These are phyloP conservation scores for Neurospora discreta DNA, from an alignment of 495 filamentous ascomycete species.

Conservation along the genomic window DNA sequence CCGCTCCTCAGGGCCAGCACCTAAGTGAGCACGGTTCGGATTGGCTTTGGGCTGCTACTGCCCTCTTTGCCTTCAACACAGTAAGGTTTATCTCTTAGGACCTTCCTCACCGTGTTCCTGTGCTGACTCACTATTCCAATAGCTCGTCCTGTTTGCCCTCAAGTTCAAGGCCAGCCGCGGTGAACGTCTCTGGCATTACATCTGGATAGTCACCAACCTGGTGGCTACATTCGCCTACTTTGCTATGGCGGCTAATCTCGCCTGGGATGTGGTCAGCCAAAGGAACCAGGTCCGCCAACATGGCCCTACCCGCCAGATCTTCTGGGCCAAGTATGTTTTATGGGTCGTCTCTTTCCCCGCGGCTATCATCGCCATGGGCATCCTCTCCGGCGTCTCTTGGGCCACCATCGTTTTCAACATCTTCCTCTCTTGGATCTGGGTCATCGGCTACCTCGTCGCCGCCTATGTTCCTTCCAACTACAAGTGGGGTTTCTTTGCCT, in stretches of 20 bases:
- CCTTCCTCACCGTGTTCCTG: not conserved
- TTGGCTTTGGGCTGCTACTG: slow-evolving; percentile 36
- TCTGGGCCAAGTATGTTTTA: slow-evolving; percentile 40
- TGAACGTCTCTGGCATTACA: slow-evolving; percentile 44
- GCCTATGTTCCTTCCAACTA: slow-evolving; percentile 35
- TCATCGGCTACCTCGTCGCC: slow-evolving; percentile 32
- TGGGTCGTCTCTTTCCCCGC: slow-evolving; percentile 37
- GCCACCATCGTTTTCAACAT: slow-evolving; percentile 35
- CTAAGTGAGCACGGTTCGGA: slow-evolving; percentile 34
- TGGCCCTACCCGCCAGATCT: slow-evolving; percentile 31
- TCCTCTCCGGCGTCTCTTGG: slow-evolving; percentile 35
- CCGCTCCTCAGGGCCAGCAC: slow-evolving; percentile 24
- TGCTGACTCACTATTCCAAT: not conserved
- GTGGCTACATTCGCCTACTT: slow-evolving; percentile 36
- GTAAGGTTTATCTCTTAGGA: slow-evolving; percentile 10
- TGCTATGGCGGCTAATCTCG: slow-evolving; percentile 34
- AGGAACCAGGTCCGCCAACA: slow-evolving; percentile 19
- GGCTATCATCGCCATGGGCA: slow-evolving; percentile 29
- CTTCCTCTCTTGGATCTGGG: slow-evolving; percentile 34
- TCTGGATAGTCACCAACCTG: slow-evolving; percentile 38
- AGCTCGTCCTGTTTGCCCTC: slow-evolving; percentile 26
- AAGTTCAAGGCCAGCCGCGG: slow-evolving; percentile 28
- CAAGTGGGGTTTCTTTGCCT: slow-evolving; percentile 42
- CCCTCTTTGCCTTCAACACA: slow-evolving; percentile 31
- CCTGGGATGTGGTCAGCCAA: slow-evolving; percentile 21